phyloP scores from a whole-genome alignment of 441 rosid species.

The Erodium texanum region DNA sequence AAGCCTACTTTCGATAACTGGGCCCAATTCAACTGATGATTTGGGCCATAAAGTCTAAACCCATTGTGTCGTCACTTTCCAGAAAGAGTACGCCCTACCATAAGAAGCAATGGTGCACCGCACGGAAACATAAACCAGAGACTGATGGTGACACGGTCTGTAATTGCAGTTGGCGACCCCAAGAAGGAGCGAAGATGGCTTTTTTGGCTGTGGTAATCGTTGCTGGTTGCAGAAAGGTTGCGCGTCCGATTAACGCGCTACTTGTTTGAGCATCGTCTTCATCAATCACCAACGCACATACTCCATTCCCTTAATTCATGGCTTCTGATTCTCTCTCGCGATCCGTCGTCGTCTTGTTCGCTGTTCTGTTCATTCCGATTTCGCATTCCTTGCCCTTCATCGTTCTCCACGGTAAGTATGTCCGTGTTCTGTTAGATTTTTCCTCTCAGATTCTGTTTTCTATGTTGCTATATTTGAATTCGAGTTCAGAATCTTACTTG shows the following conservation, averaged over 20 bases:
- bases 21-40: background rate
- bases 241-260: slow-evolving; percentile 4
- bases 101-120: background rate
- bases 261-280: background rate
- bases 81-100: background rate
- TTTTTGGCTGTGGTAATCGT: slow-evolving; percentile 1
- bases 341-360: slow-evolving; percentile 14
- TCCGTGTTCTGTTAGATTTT: background rate
- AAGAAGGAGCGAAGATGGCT: background rate
- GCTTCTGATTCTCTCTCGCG: slow-evolving; percentile 27
- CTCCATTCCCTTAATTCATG: slow-evolving; percentile 21
- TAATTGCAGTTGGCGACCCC: background rate
- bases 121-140: slow-evolving; percentile 7
- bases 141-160: background rate
- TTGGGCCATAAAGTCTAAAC: background rate
- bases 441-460: background rate
- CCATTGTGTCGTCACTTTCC: background rate
- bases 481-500: background rate
- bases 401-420: slow-evolving; percentile 48
- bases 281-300: background rate
- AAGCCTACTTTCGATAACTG: background rate
- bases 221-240: background rate
- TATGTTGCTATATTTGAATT: background rate
- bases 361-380: slow-evolving; percentile 19
- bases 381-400: slow-evolving; percentile 45